Conservation (phyloP, 2,329 filamentous ascomycete species). For the Pseudocercospora cruenta region DNA sequence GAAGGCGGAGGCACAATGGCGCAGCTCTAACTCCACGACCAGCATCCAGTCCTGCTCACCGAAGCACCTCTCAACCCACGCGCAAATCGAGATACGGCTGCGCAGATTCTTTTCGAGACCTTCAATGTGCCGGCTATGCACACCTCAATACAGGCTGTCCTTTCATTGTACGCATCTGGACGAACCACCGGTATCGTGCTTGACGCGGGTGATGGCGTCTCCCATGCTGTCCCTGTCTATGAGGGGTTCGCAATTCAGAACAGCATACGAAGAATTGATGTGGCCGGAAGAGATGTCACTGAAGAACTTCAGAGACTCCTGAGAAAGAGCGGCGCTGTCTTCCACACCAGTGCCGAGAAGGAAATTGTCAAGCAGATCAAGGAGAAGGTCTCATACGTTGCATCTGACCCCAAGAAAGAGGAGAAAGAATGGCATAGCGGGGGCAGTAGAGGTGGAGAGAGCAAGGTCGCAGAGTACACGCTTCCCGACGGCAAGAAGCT, state of each 20-base stretch:
- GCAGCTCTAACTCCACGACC: slow-evolving; percentile 21
- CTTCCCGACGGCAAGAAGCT: slow-evolving; percentile 92
- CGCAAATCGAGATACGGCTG: slow-evolving; percentile 92
- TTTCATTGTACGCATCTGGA: slow-evolving; percentile 93
- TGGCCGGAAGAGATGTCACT: slow-evolving; percentile 93
- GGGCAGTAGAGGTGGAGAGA: slow-evolving; percentile 65
- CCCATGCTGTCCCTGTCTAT: slow-evolving; percentile 95
- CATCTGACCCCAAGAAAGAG: slow-evolving; percentile 85
- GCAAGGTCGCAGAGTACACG: slow-evolving; percentile 82
- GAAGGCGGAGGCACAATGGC: background rate
- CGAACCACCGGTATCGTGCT: slow-evolving; percentile 95
- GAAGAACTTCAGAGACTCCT: slow-evolving; percentile 90
- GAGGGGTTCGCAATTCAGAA: slow-evolving; percentile 97
- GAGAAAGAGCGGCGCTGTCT: slow-evolving; percentile 88
- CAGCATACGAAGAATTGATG: slow-evolving; percentile 92
- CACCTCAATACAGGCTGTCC: slow-evolving; percentile 94
- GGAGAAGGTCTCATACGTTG: slow-evolving; percentile 90
- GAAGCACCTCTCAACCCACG: slow-evolving; percentile 95
- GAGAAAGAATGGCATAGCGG: slow-evolving; percentile 88
- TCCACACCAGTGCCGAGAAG: slow-evolving; percentile 98
- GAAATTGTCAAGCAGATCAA: slow-evolving; percentile 98
- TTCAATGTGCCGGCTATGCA: slow-evolving; percentile 98
- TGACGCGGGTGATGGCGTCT: slow-evolving; percentile 93
- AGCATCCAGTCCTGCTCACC: slow-evolving; percentile 94
- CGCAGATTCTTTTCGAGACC: slow-evolving; percentile 97